Conservation (phyloP, 495 filamentous ascomycete species). For the Penicillium antarcticum region DNA sequence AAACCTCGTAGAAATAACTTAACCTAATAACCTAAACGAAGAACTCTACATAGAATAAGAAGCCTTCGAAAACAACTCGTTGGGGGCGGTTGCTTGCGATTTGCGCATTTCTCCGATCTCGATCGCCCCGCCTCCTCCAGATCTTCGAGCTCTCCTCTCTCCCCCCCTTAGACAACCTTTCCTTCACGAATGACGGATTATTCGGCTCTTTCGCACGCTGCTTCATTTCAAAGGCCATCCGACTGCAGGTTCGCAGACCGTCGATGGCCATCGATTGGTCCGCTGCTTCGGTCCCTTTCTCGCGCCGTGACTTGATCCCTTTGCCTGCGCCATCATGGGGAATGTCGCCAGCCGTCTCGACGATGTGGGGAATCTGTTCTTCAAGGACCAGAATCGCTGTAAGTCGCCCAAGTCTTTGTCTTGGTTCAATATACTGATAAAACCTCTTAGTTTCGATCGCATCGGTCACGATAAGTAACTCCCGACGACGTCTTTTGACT, state of each 20-base stretch:
- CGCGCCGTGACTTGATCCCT: slow-evolving; percentile 29
- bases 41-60: neutral
- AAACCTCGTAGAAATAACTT: neutral
- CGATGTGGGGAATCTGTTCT: slow-evolving; percentile 75
- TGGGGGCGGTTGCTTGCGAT: slow-evolving; percentile 1
- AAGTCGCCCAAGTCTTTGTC: slow-evolving; percentile 16
- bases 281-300: slow-evolving; percentile 30
- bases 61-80: neutral
- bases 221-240: slow-evolving; percentile 17
- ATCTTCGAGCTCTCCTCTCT: slow-evolving; percentile 7
- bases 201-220: slow-evolving; percentile 4
- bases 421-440: slow-evolving; percentile 8
- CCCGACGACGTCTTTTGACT: slow-evolving; percentile 69
- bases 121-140: slow-evolving; percentile 5
- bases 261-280: slow-evolving; percentile 36
- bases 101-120: slow-evolving; percentile 6
- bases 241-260: slow-evolving; percentile 26
- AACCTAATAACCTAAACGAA: neutral
- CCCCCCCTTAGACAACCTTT: slow-evolving; percentile 15
- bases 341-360: slow-evolving; percentile 89
- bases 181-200: slow-evolving; percentile 22
- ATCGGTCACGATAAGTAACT: slow-evolving; percentile 73
- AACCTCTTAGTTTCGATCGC: slow-evolving; percentile 72
- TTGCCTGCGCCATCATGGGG: slow-evolving; percentile 62
- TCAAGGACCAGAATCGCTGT: slow-evolving; percentile 91